Percentiles rank a stretch among this genome's conserved stretches.
Evolutionary conservation across 192 early-diverging fungal genomes (phyloP).

Genomic region (Entomortierella parvispora): DNA sequence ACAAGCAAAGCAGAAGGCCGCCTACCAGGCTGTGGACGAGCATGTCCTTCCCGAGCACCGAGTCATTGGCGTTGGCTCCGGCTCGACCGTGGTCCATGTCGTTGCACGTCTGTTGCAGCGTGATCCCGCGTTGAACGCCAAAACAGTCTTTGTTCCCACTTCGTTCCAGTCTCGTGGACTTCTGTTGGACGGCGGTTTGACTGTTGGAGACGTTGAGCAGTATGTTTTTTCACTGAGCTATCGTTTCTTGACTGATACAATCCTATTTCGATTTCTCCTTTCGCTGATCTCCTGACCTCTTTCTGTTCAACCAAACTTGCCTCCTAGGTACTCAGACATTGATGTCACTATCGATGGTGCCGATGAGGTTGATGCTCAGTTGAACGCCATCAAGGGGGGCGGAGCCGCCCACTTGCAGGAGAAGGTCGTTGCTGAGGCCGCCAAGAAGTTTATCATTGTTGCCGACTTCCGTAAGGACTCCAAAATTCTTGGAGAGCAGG

Average conservation of each 20-base stretch:
- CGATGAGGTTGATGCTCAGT: conserved; percentile 81
- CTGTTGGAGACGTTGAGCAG: conserved; percentile 80
- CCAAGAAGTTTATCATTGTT: conserved; percentile 87
- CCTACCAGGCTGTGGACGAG: conserved; percentile 90
- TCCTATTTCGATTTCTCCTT: no score
- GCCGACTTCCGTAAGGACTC: conserved; percentile 93
- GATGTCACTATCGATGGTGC: conserved; percentile 96
- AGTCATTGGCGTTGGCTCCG: conserved; percentile 90
- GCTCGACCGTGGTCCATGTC: conserved; percentile 89
- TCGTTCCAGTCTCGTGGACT: conserved; percentile 92
- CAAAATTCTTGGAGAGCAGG: conserved; percentile 72
- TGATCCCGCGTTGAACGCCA: conserved; percentile 70
- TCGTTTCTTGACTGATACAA: conserved; percentile 20
- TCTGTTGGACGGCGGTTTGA: conserved; percentile 84
- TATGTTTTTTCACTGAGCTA: conserved; percentile 50
- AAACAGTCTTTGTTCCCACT: conserved; percentile 90
- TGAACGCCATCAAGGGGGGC: conserved; percentile 97
- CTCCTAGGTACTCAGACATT: conserved; percentile 69
- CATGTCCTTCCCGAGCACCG: conserved; percentile 74
- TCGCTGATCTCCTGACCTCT: background rate
- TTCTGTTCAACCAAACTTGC: background rate
- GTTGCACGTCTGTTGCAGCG: conserved; percentile 79
- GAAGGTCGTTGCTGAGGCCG: conserved; percentile 88
- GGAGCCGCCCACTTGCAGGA: conserved; percentile 95
- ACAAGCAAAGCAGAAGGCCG: conserved; percentile 85